A percentile compares a stretch with the other conserved stretches of the same genome.
phyloP scores from a whole-genome alignment of 805 yeast species.

The Saccharomyces jurei region DNA sequence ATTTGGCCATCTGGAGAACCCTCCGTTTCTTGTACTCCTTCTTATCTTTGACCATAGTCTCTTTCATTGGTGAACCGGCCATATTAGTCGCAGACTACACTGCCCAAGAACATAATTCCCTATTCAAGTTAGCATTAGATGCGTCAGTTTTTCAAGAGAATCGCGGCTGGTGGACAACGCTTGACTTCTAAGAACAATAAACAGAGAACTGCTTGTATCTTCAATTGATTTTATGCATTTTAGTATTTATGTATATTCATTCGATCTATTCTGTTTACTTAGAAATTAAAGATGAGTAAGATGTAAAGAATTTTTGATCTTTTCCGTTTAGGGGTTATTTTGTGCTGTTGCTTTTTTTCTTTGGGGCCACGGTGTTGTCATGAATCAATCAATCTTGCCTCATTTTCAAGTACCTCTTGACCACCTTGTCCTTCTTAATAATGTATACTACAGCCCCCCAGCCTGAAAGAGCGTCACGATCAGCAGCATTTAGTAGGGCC shows the following conservation, averaged over 20 bases:
- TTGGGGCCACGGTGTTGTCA: background rate
- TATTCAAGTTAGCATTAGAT: background rate
- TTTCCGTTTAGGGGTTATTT: background rate
- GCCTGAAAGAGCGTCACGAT: constrained; percentile 94
- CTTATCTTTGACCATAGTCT: background rate
- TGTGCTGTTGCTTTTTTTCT: background rate
- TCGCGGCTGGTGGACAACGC: background rate
- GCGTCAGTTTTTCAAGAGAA: background rate
- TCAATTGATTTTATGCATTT: background rate
- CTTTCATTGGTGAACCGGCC: background rate
- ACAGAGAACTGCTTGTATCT: background rate
- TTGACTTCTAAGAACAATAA: background rate
- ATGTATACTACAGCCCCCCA: constrained; percentile 97
- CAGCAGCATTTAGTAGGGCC: constrained; percentile 87
- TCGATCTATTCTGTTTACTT: background rate
- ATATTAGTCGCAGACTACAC: no score
- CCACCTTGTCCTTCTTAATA: constrained; percentile 84
- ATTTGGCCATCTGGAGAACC: constrained; percentile 61
- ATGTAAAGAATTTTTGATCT: background rate
- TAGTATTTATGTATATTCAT: background rate
- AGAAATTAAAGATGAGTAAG: background rate
- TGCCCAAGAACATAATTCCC: constrained; percentile 8
- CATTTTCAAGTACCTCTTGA: constrained; percentile 79
- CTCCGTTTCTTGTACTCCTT: constrained; percentile 50
- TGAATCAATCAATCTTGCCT: constrained; percentile 69